Base-by-base conservation (phyloP, 495 filamentous ascomycete genomes). In the Lineolata rhizophorae region DNA sequence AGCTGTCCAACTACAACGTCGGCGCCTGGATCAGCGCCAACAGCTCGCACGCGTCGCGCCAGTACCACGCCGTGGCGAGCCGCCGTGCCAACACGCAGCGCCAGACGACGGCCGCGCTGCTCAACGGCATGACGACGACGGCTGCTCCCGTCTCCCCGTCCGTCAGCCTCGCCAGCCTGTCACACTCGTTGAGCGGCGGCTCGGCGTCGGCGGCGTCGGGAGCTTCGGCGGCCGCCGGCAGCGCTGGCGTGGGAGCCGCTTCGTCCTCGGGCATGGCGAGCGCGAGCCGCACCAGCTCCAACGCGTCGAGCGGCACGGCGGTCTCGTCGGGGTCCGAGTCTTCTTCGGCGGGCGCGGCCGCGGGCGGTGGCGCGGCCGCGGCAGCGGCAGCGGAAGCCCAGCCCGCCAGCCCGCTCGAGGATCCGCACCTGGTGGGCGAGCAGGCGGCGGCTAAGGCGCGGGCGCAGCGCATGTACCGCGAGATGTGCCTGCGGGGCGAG, bases 371-470 rank as follows among this genome's bases (percentile, higher is more conserved):
- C 6, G 22, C 22, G 22, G 31, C 37, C 5, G 34, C 38, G 4
- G 25, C 36, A 6, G 20, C 31, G 11, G 35, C 27, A n/a, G 21
- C 16, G 10, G 29, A 14, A 13, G 12, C 15, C 8, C 32, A 35
- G 18, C 41, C 45, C 11, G 5, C 29, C 2, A 35, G 24, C 21
- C 46, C 46, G 3, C 38, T 44, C 17, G 46, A 49, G 21, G 46
- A 49, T 20, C 46, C 46, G 1, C 42, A 44, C 22, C 41, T 49
- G 0, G 46, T 49, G 15, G 46, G 46, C 20, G 43, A 49, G 31
- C 35, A 30, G 19, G 46, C 46, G 9, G 46, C 46, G n/a, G 26
- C 14, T 5, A 16, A 28, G 18, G 44, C 47, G 15, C 20, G 34
- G 16, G 15, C 19, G 11, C 30, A 40, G 27, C 20, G 47, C 4